Evolutionary conservation across 257 asterid genomes (phyloP).

Genomic region (Penstemon eatonii): DNA sequence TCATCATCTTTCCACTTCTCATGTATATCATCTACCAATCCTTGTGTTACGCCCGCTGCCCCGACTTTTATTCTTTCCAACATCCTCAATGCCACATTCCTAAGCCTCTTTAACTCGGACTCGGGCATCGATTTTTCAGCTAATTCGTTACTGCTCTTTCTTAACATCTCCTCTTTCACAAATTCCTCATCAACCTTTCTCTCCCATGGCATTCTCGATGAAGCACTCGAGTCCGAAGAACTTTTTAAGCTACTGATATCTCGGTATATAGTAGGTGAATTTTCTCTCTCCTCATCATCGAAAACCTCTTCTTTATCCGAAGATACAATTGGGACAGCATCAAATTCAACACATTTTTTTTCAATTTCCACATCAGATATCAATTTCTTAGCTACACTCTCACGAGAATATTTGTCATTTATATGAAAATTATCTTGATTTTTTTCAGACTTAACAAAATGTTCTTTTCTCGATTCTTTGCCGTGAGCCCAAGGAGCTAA

Average conservation of each 20-base stretch:
- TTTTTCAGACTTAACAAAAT: constrained; percentile 28
- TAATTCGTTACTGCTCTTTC: constrained; percentile 44
- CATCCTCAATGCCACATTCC: constrained; percentile 74
- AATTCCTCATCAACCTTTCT: constrained; percentile 33
- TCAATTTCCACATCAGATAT: constrained; percentile 27
- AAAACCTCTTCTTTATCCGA: constrained; percentile 24
- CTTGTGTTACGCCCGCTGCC: constrained; percentile 76
- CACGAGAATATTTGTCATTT: constrained; percentile 10
- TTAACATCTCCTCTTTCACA: constrained; percentile 33
- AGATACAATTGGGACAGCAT: constrained; percentile 22
- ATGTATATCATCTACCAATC: constrained; percentile 62
- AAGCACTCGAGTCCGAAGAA: constrained; percentile 17
- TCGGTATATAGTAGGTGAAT: constrained; percentile 20
- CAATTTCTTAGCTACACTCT: constrained; percentile 24
- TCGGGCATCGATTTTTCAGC: constrained; percentile 81
- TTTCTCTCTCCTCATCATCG: constrained; percentile 24
- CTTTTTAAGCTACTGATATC: constrained; percentile 3
- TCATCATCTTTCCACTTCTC: constrained; percentile 82
- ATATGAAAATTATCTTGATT: constrained; percentile 22
- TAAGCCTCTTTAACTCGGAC: constrained; percentile 74
- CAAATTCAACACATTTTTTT: constrained; percentile 27
- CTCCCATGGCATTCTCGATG: constrained; percentile 61
- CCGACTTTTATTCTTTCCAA: constrained; percentile 81
- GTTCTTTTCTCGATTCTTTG: constrained; percentile 33
- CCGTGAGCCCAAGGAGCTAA: constrained; percentile 83